phyloP scores from a whole-genome alignment of 1,139 yeast genomes.

The Diutina ranongensis region DNA sequence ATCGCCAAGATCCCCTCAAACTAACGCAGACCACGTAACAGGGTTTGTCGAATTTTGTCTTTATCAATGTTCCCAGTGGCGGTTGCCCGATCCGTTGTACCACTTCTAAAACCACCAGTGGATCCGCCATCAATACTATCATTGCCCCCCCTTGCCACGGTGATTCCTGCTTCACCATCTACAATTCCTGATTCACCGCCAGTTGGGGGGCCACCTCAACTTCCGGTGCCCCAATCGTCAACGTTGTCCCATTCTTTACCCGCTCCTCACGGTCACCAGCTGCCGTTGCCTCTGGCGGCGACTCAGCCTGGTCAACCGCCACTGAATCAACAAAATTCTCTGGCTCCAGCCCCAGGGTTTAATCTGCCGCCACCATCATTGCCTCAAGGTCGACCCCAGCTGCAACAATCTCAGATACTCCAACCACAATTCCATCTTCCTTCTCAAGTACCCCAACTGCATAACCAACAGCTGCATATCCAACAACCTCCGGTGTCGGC shows the following conservation, averaged over 20 bases:
- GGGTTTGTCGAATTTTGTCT: neutral
- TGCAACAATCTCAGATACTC: neutral
- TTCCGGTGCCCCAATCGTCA: neutral
- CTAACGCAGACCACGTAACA: neutral
- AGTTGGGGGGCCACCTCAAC: neutral
- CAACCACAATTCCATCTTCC: neutral
- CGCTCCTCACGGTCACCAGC: slow-evolving; percentile 4
- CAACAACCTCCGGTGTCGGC: neutral
- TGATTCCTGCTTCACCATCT: neutral
- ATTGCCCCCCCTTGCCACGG: neutral
- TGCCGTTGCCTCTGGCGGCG: neutral
- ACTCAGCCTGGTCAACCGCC: neutral
- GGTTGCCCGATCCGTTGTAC: neutral
- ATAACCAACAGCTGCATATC: neutral
- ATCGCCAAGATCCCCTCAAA: neutral
- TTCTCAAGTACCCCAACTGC: neutral
- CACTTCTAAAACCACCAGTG: neutral
- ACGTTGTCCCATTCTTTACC: neutral
- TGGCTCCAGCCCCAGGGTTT: too few relatives aligned
- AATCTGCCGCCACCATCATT: too few relatives aligned
- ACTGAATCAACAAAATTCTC: too few relatives aligned
- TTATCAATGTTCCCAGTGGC: slow-evolving; percentile 5
- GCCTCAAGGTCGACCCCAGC: too few relatives aligned
- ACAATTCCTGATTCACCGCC: neutral
- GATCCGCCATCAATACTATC: neutral